Percentiles rank a stretch among this genome's conserved stretches.
phyloP scores from a whole-genome alignment of 352 stramenopile species.

The Blastocystis sp. region DNA sequence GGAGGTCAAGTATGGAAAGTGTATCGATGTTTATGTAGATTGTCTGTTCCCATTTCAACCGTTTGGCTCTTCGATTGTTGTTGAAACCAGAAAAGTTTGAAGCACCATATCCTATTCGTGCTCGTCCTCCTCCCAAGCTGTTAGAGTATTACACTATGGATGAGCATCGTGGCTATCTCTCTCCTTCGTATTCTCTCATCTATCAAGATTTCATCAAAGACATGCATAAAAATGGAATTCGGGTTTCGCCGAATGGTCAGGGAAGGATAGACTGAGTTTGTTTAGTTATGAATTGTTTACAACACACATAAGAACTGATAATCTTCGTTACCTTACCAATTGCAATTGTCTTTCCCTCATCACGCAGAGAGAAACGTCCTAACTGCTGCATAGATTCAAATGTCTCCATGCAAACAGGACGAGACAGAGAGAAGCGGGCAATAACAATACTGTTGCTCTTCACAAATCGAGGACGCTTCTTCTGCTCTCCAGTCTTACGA shows the following conservation, averaged over 20 bases:
- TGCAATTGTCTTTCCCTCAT: slow-evolving; percentile 96
- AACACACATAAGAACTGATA: slow-evolving; percentile 72
- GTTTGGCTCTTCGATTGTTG: slow-evolving; percentile 47
- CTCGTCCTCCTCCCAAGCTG: slow-evolving; percentile 52
- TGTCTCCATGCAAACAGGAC: slow-evolving; percentile 89
- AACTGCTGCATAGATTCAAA: slow-evolving; percentile 91
- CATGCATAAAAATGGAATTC: slow-evolving; percentile 52
- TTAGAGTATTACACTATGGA: slow-evolving; percentile 48
- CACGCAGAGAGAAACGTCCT: slow-evolving; percentile 92
- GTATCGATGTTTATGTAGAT: neutral
- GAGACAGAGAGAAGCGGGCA: slow-evolving; percentile 85
- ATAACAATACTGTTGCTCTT: slow-evolving; percentile 89
- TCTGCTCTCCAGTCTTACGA: slow-evolving; percentile 68
- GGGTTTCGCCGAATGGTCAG: slow-evolving; percentile 59
- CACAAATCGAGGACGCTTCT: slow-evolving; percentile 82
- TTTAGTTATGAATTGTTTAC: slow-evolving; percentile 44
- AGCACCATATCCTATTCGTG: slow-evolving; percentile 30
- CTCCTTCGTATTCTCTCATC: slow-evolving; percentile 25
- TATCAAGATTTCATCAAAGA: slow-evolving; percentile 61
- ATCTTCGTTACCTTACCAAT: slow-evolving; percentile 95
- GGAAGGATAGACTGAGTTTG: slow-evolving; percentile 27
- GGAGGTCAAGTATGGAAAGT: slow-evolving; percentile 23
- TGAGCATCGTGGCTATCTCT: slow-evolving; percentile 66
- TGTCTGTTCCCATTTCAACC: slow-evolving; percentile 60
- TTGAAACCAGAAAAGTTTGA: slow-evolving; percentile 55